A percentile compares a stretch with the other conserved stretches of the same genome.
Conservation (phyloP, 1,284 basidiomycete species). For the Schizophyllum amplum region DNA sequence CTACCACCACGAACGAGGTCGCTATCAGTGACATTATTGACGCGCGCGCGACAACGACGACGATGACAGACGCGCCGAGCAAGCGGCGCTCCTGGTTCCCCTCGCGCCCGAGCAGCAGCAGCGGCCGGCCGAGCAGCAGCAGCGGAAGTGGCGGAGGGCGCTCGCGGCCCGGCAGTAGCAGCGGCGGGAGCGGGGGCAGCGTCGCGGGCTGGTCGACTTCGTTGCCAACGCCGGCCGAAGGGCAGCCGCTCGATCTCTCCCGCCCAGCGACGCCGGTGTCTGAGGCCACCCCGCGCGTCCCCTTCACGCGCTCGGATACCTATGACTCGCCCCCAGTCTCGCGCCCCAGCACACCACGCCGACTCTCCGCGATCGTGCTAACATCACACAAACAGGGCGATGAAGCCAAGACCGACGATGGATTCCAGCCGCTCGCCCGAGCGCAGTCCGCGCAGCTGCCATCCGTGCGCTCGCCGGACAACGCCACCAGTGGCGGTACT, state of each 20-base stretch:
- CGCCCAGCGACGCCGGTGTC: conserved; percentile 6
- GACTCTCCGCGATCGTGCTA: conserved; percentile 22
- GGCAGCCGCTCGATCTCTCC: conserved; percentile 8
- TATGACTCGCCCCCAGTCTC: conserved; percentile 20
- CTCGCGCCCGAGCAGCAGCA: conserved; percentile 15
- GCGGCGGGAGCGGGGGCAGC: conserved; percentile 8
- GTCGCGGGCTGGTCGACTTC: background rate
- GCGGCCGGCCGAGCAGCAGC: conserved; percentile 12
- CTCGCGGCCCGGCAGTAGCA: conserved; percentile 15
- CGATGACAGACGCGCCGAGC: background rate
- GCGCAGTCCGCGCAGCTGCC: background rate
- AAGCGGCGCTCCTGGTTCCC: background rate
- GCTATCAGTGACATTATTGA: too few relatives aligned
- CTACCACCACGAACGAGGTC: background rate
- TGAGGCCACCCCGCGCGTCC: conserved; percentile 5
- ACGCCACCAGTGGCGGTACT: too few relatives aligned
- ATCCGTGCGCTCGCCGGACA: background rate
- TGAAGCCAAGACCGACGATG: background rate
- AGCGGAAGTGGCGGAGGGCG: conserved; percentile 2
- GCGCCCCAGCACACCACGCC: conserved; percentile 22
- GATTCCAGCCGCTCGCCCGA: background rate
- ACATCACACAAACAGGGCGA: conserved; percentile 12
- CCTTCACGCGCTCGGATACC: conserved; percentile 15
- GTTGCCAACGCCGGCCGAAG: conserved; percentile 1
- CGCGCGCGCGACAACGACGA: too few relatives aligned